Conservation (phyloP, 2,329 filamentous ascomycete species). For the Cytospora mali region DNA sequence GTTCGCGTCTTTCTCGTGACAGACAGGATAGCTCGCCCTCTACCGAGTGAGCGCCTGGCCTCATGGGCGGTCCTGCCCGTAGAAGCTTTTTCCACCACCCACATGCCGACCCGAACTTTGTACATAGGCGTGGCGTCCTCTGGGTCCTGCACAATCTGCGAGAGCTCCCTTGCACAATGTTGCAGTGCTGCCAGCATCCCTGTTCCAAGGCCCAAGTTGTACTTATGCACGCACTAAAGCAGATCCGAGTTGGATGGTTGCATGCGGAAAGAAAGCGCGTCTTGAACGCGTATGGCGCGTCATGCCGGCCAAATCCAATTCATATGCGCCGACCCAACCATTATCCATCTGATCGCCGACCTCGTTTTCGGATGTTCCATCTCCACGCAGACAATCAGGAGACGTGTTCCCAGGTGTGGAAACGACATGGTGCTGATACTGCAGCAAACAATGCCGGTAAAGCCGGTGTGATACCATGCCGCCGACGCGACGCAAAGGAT, state of each 20-base stretch:
- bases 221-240: constrained; percentile 15
- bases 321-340: constrained; percentile 19
- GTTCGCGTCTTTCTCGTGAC: constrained; percentile 22
- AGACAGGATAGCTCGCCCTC: neutral
- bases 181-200: constrained; percentile 7
- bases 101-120: constrained; percentile 10
- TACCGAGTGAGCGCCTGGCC: constrained; percentile 2
- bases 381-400: constrained; percentile 12
- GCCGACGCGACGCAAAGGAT: constrained; percentile 1
- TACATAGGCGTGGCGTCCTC: constrained; percentile 15
- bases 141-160: constrained; percentile 10
- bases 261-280: constrained; percentile 14
- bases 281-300: constrained; percentile 24
- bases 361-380: constrained; percentile 19
- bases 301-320: constrained; percentile 15
- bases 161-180: constrained; percentile 2
- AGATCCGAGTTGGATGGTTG: constrained; percentile 13
- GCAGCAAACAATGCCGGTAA: constrained; percentile 13
- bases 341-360: constrained; percentile 17
- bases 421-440: constrained; percentile 17
- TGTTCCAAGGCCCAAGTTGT: constrained; percentile 19
- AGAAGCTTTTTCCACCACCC: neutral
- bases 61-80: neutral
- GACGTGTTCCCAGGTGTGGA: constrained; percentile 10
- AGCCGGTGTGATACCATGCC: constrained; percentile 8